Conservation (phyloP, 306 rosid genomes). For the Ziziphus jujuba region DNA sequence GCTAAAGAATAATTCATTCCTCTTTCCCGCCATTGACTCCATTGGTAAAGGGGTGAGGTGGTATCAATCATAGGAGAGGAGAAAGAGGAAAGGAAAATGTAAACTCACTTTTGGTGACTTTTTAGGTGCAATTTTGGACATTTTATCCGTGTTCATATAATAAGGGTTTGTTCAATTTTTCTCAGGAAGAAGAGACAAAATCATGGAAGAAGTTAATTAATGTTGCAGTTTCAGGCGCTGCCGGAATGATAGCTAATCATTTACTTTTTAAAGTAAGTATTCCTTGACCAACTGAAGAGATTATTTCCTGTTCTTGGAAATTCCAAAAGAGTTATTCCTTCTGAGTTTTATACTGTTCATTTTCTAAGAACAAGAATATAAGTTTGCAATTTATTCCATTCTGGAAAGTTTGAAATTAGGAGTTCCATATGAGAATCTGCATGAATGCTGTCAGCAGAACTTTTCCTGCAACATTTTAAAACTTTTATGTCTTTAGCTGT, state of each 20-base stretch:
- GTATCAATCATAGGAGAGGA: neutral
- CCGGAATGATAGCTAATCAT: slow-evolving; percentile 97
- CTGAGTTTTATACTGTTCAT: neutral
- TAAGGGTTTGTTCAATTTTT: slow-evolving; percentile 16
- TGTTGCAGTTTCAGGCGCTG: slow-evolving; percentile 95
- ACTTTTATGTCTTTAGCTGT: too few relatives aligned
- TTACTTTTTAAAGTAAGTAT: slow-evolving; percentile 83
- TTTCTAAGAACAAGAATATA: neutral
- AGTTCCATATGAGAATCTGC: neutral
- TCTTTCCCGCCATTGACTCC: too few relatives aligned
- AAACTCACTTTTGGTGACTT: neutral
- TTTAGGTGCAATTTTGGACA: neutral
- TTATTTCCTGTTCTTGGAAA: neutral
- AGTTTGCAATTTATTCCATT: neutral
- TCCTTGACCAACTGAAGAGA: slow-evolving; percentile 12
- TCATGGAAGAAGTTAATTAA: slow-evolving; percentile 89
- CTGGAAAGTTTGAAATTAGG: slow-evolving; percentile 3
- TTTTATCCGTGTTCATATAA: neutral
- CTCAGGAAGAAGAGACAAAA: slow-evolving; percentile 93
- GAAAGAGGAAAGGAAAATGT: too few relatives aligned
- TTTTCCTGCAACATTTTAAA: neutral
- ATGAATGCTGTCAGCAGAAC: neutral
- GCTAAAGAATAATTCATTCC: too few relatives aligned
- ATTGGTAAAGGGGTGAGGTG: too few relatives aligned
- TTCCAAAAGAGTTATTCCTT: neutral